Percentiles rank a stretch among this genome's conserved stretches.
phyloP scores from a whole-genome alignment of 2,329 filamentous ascomycete genomes.

The Xylaria sp. region DNA sequence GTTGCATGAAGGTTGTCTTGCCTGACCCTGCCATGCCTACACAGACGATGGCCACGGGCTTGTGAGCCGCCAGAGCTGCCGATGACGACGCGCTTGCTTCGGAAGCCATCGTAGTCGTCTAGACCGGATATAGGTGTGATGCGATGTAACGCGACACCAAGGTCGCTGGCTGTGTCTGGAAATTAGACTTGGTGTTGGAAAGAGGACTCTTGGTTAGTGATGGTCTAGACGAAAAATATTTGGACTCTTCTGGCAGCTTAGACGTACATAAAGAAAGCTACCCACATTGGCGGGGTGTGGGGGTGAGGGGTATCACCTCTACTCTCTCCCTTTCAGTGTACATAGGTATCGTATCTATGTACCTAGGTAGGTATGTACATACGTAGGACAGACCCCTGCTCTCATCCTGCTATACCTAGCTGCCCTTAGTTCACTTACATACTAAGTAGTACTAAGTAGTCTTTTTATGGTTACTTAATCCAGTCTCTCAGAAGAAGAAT shows the following conservation, averaged over 20 bases:
- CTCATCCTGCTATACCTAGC: background rate
- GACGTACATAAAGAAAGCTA: background rate
- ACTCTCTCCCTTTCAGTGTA: background rate
- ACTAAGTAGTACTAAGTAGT: no score
- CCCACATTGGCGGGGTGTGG: background rate
- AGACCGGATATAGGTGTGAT: background rate
- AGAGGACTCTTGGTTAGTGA: background rate
- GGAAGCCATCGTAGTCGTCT: constrained; percentile 30
- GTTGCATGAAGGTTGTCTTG: constrained; percentile 99
- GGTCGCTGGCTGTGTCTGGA: background rate
- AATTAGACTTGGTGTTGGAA: background rate
- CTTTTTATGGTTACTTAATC: no score
- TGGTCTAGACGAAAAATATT: constrained; percentile 25
- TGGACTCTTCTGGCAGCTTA: constrained; percentile 8
- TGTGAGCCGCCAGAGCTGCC: constrained; percentile 22
- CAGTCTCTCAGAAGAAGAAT: no score
- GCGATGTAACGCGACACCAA: background rate
- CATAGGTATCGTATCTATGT: no score
- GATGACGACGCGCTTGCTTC: constrained; percentile 36
- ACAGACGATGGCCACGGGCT: constrained; percentile 77
- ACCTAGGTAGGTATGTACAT: background rate
- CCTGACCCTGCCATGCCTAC: constrained; percentile 98
- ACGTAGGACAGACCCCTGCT: background rate
- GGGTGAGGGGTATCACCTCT: background rate
- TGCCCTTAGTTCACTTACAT: background rate